Evolutionary conservation across 345 rosid species (phyloP), one percentile per base, ranked within the genome.

Genomic region (Citrus reticulata): DNA sequence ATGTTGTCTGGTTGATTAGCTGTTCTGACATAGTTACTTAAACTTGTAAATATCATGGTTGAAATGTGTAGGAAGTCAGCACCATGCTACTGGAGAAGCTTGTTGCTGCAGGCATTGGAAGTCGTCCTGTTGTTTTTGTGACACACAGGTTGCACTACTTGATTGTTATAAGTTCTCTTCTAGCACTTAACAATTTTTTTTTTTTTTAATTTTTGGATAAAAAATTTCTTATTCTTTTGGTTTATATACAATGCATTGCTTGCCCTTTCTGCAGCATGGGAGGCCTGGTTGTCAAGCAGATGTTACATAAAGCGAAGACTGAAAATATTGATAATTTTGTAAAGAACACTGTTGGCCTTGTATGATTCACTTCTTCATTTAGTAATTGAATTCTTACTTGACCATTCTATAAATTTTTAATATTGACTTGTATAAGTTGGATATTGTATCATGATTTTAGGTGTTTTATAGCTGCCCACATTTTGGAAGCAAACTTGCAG

Each of bases 381-480:
- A 9, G 68, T 55, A 74, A 25, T 74, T 68, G 68, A 37, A 76
- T 73, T 42, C 39, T 25, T 71, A 34, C 51, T 40, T 32, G 27
- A 39, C 29, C 69, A 29, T 24, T 27, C 24, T 32, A 34, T 29
- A 5, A 25, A 6, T 55, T 61, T 77, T 49, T 69, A 60, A 32
- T 71, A 67, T 19, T 29, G 73, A 73, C 71, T 78, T 70, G 77
- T 67, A 69, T 72, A 59, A 73, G 72, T 5, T 65, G 71, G 22
- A 35, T 11, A 27, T 46, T 40, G 49, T 55, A 25, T 70, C 42
- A 22, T 84, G 71, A 40, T 86, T 81, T 81, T 89, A 96, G 97
- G 92, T 94, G 75, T 96, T 96, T 84, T 96, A 96, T 81, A 96
- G 98, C 86, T 96, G 97, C 82, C 99, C 98, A 65, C 98, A 94